Evolutionary conservation across 345 rosid species (phyloP), one percentile per base, ranked within the genome.

Genomic region (Salix caprea): DNA sequence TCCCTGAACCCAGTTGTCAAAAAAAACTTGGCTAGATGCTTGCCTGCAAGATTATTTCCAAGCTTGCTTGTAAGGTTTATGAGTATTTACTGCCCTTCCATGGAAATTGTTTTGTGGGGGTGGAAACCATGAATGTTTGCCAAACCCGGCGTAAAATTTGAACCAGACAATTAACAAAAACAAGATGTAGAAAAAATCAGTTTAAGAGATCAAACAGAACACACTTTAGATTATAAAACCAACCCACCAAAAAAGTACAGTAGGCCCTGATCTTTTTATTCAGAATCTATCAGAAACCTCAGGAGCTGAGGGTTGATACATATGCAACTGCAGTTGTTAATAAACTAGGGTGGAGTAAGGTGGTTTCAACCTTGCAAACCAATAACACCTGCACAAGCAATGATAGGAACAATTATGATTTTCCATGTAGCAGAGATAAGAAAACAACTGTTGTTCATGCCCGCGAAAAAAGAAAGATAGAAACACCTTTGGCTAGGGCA

Each of bases 351-450:
- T 48, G 61, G 8, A 1, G 46, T 3, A 70, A 58, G 7, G 69
- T 60, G n/a, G 32, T 67, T 34, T 77, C 71, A 90, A 16, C 87
- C 93, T 80, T 90, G 93, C 52, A 90, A 79, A 52, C 92, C 91
- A 7, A 90, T 86, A 23, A 90, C 30, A 60, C 94, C 94, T 88
- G 83, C 79, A 78, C 13, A 62, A 7, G 42, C 28, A 74, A 21
- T 16, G 50, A 13, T 36, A 10, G 37, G 54, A 50, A 28, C 8
- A n/a, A 40, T 7, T 46, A 11, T 40, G 30, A 4, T 21, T 68
- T 10, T 16, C 40, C 16, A 44, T 4, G 50, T 3, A 12, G 3
- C 50, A 44, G 14, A 44, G 14, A 44, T 44, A 14, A 15, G 50
- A 4, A 44, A 44, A 44, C 18, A 44, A 44, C 16, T 13, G 50